phyloP scores from a whole-genome alignment of 257 asterid genomes.

The Solanum etuberosum region DNA sequence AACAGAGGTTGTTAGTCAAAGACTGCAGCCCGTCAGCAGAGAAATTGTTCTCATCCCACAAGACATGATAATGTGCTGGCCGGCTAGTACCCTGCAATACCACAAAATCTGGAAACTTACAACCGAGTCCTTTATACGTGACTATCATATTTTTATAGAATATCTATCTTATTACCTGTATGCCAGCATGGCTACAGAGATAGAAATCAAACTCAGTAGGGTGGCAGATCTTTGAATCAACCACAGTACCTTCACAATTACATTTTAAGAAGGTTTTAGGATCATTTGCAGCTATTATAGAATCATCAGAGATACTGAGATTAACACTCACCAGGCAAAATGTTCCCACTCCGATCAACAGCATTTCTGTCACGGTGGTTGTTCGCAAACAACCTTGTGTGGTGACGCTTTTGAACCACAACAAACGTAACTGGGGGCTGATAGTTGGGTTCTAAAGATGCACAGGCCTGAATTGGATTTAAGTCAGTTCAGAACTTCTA shows the following conservation, averaged over 20 bases:
- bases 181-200: constrained; percentile 97
- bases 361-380: constrained; percentile 57
- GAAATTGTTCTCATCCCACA: constrained; percentile 94
- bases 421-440: constrained; percentile 96
- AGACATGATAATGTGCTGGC: constrained; percentile 89
- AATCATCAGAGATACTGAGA: neutral
- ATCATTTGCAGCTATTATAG: neutral
- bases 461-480: constrained; percentile 59
- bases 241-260: constrained; percentile 70
- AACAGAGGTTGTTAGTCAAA: constrained; percentile 81
- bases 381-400: constrained; percentile 78
- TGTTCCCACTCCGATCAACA: constrained; percentile 78
- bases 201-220: constrained; percentile 95
- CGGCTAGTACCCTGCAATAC: constrained; percentile 67
- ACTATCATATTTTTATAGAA: neutral
- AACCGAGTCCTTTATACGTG: neutral
- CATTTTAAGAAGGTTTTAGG: neutral
- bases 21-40: constrained; percentile 75
- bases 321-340: constrained; percentile 58
- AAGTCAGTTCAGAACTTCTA: neutral
- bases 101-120: neutral
- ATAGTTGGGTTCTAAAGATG: constrained; percentile 79
- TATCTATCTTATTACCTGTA: constrained; percentile 37
- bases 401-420: constrained; percentile 95
- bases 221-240: constrained; percentile 88